Evolutionary conservation across 2,329 filamentous ascomycete species (phyloP), one percentile per base, ranked within the genome.

Genomic region (Diaporthe australafricana): DNA sequence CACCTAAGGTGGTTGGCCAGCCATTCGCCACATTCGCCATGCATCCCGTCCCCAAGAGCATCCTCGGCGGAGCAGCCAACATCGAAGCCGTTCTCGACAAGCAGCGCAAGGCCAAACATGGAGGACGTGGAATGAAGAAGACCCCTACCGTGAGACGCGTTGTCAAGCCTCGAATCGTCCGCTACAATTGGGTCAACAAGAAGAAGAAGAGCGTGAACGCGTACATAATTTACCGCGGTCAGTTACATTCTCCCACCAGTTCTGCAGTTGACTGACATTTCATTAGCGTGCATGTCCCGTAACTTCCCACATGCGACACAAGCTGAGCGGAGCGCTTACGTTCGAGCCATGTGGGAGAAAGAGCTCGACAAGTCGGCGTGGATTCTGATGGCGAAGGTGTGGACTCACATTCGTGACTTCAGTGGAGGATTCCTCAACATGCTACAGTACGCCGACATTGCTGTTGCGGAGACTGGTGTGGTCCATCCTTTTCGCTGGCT

Each of bases 381-480:
- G 25, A 9, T 9, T 7, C 35, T 73, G 40, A 63, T 73, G n/a
- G 71, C 47, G 1, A 47, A 53, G 11, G 55, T 71, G 3, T 73
- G 62, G 63, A 73, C 71, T 20, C 55, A 57, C 48, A 52, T 73
- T 30, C 63, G 71, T 22, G 63, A 73, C 32, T n/a, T 32, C 69
- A 32, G 42, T 20, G 9, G 57, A 48, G 27, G 57, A 1, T 60
- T 45, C 22, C 11, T 32, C 11, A 27, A 35, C 47, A 50, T 62
- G 17, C 1, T 30, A 5, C 27, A 57, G 20, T 72, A 57, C 53
- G 30, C 53, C n/a, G 30, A 16, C 12, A 16, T 27, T 17, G 71
- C 71, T 1, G 32, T 38, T 0, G 25, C 2, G 17, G 42, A 62
- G 52, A 62, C 53, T 45, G n/a, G 38, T 16, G 35, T 70, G 27